Percentiles rank a stretch among this genome's conserved stretches.
Conservation (phyloP, 73 alveolate genomes). For the Tetrahymena elliotti region DNA sequence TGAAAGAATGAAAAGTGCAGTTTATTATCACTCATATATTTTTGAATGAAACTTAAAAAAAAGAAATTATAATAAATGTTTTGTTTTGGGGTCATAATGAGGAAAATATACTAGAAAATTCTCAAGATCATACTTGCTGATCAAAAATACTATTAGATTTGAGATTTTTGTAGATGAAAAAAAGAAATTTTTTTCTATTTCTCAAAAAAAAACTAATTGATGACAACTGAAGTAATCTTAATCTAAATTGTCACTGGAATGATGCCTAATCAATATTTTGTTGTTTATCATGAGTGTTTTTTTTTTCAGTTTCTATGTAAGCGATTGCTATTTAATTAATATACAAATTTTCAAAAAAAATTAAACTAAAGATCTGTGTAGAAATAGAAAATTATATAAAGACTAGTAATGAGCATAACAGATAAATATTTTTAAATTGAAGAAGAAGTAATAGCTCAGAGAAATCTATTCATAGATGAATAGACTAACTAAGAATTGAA, state of each 20-base stretch:
- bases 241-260: background rate
- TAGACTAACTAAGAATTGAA: background rate
- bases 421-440: background rate
- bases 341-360: no score
- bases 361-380: background rate
- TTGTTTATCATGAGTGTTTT: background rate
- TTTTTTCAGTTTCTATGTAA: background rate
- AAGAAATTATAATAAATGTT: no score
- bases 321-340: background rate
- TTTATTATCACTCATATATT: no score
- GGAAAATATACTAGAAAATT: background rate
- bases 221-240: background rate
- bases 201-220: background rate
- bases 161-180: no score
- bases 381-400: background rate
- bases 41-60: no score
- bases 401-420: background rate
- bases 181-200: no score
- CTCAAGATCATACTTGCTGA: background rate
- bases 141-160: no score
- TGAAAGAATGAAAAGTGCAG: no score
- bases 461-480: background rate
- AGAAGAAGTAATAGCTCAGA: background rate
- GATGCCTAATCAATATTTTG: background rate
- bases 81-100: no score